phyloP scores from a whole-genome alignment of 768 basidiomycete species.

The Lactarius deliciosus region DNA sequence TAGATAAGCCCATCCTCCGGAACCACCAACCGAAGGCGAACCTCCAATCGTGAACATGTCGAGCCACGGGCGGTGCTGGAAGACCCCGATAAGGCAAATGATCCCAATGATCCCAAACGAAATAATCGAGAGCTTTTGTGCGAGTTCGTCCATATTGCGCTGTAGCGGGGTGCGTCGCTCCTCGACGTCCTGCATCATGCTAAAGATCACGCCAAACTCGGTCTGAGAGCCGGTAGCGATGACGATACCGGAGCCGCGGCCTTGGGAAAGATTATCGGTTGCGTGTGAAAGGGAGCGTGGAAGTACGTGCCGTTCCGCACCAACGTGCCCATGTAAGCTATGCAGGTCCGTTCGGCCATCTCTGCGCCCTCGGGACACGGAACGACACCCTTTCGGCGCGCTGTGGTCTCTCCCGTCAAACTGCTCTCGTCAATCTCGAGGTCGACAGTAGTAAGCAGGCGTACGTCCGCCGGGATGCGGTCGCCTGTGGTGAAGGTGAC shows the following conservation, averaged over 20 bases:
- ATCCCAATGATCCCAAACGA: slow-evolving; percentile 95
- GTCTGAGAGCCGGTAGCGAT: slow-evolving; percentile 83
- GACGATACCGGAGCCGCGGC: slow-evolving; percentile 81
- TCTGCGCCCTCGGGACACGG: slow-evolving; percentile 52
- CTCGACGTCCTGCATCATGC: slow-evolving; percentile 96
- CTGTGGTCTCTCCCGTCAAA: slow-evolving; percentile 88
- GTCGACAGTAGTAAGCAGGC: slow-evolving; percentile 76
- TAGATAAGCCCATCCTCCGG: slow-evolving; percentile 4
- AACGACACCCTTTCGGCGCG: slow-evolving; percentile 65
- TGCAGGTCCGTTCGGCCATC: slow-evolving; percentile 81
- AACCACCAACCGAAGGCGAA: slow-evolving; percentile 38
- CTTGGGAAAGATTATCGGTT: slow-evolving; percentile 38
- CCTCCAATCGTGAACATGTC: slow-evolving; percentile 99
- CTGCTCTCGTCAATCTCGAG: slow-evolving; percentile 96
- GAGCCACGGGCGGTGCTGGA: slow-evolving; percentile 84
- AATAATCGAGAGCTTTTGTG: slow-evolving; percentile 83
- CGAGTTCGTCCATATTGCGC: slow-evolving; percentile 93
- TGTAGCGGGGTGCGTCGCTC: slow-evolving; percentile 93
- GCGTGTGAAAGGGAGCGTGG: not conserved
- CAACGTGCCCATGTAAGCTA: slow-evolving; percentile 95
- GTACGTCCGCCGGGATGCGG: slow-evolving; percentile 89
- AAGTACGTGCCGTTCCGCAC: slow-evolving; percentile 75
- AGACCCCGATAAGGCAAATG: slow-evolving; percentile 86
- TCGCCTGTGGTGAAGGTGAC: slow-evolving; percentile 89
- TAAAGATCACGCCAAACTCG: slow-evolving; percentile 95